phyloP scores from a whole-genome alignment of 345 rosid species.

The Bruguiera sexangula region DNA sequence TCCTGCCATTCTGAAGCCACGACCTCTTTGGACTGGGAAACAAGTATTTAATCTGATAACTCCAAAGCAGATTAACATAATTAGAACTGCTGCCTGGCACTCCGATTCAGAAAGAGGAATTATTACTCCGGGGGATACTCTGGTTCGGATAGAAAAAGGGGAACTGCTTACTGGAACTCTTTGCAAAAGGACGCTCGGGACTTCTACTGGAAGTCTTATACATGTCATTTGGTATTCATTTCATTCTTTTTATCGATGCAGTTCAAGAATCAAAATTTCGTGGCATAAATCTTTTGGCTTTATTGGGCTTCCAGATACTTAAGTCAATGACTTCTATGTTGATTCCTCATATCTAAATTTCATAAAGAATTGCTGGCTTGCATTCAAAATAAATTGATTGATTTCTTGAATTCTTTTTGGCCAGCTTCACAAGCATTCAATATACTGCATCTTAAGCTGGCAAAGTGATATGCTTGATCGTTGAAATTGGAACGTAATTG shows the following conservation, averaged over 20 bases:
- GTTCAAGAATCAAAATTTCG: neutral
- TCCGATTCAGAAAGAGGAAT: conserved; percentile 70
- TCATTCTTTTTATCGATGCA: neutral
- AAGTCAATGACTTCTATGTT: too few relatives aligned
- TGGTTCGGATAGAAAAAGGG: conserved; percentile 88
- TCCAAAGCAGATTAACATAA: conserved; percentile 92
- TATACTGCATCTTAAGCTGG: too few relatives aligned
- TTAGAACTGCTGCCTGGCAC: conserved; percentile 92
- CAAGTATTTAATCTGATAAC: conserved; percentile 96
- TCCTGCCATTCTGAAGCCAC: conserved; percentile 88
- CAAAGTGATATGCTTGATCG: neutral
- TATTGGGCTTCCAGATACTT: neutral
- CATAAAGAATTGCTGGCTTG: too few relatives aligned
- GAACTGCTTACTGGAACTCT: conserved; percentile 90
- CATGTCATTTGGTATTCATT: conserved; percentile 81
- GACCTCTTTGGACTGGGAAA: conserved; percentile 99
- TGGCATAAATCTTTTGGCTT: neutral
- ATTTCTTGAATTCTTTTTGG: too few relatives aligned
- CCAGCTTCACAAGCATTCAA: too few relatives aligned
- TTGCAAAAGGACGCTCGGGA: conserved; percentile 94
- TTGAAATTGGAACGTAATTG: neutral
- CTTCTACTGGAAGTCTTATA: conserved; percentile 88
- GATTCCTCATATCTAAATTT: too few relatives aligned
- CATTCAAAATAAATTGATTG: too few relatives aligned
- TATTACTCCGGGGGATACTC: conserved; percentile 89